Evolutionary conservation across 2,329 filamentous ascomycete genomes (phyloP).

Genomic region (Ophiostoma sp.): DNA sequence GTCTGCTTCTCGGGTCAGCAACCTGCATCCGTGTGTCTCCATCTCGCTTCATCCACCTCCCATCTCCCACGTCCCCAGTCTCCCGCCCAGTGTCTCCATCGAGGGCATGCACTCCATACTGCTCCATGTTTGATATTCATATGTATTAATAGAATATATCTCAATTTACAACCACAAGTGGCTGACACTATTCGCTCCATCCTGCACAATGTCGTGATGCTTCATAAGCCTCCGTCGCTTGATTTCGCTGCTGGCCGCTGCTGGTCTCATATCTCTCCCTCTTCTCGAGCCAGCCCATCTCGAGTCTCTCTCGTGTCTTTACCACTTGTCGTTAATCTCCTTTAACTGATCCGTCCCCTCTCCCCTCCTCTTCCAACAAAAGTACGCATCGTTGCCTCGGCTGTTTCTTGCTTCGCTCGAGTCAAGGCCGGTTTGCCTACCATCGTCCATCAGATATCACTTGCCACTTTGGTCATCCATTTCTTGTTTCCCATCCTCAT

Average conservation of each 20-base stretch:
- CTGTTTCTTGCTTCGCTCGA: neutral
- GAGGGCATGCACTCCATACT: neutral
- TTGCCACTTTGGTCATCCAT: neutral
- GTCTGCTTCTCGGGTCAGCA: constrained; percentile 3
- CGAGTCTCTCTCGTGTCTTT: neutral
- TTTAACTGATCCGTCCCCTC: neutral
- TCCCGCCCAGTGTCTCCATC: neutral
- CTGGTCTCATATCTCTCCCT: neutral
- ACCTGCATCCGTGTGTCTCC: constrained; percentile 3
- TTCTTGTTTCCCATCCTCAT: neutral
- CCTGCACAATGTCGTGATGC: neutral
- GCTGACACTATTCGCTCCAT: neutral
- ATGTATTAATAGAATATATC: neutral
- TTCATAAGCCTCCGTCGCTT: neutral
- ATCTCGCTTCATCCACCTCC: neutral
- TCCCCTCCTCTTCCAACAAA: neutral
- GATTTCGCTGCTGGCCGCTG: neutral
- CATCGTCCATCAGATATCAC: neutral
- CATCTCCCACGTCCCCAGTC: neutral
- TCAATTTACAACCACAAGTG: neutral
- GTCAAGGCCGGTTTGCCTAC: neutral
- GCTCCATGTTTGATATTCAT: neutral
- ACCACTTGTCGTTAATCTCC: neutral
- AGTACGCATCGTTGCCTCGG: neutral
- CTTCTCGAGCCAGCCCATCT: neutral